Conservation (phyloP, 371 early-diverging fungal species). For the Mortierella sp. region DNA sequence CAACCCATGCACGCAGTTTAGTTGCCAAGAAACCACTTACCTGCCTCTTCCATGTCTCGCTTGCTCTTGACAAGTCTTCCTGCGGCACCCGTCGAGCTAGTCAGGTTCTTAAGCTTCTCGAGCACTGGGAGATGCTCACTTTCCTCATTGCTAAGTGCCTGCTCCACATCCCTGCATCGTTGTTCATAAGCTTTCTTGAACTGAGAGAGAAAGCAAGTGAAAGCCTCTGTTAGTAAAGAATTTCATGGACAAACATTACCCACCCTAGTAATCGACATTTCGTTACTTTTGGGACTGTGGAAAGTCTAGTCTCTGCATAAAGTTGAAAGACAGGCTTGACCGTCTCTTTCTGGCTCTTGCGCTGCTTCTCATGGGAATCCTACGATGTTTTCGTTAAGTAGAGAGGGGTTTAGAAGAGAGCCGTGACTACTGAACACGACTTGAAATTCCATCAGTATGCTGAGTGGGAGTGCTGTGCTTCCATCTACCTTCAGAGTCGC, state of each 20-base stretch:
- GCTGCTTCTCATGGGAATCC: conserved; percentile 48
- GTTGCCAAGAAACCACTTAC: conserved; percentile 40
- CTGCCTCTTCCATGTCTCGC: conserved; percentile 68
- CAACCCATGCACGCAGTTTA: not conserved
- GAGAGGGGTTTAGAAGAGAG: not conserved
- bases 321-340: conserved; percentile 46
- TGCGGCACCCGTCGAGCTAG: conserved; percentile 41
- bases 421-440: not conserved
- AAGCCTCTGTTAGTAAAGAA: not conserved
- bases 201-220: conserved; percentile 38
- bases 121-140: conserved; percentile 59
- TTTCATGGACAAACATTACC: not conserved
- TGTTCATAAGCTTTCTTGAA: conserved; percentile 62
- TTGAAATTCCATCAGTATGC: too few species aligned
- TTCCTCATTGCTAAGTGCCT: conserved; percentile 58
- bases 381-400: not conserved
- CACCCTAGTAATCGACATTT: not conserved
- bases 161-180: conserved; percentile 54
- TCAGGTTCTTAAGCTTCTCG: conserved; percentile 50
- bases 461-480: not conserved
- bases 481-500: conserved; percentile 31
- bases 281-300: conserved; percentile 52
- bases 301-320: conserved; percentile 47
- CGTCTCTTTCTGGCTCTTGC: conserved; percentile 48
- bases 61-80: conserved; percentile 60